These are phyloP conservation scores for Phytophthora melonis DNA, from an alignment of 352 stramenopile genomes.

Conservation along the genomic window DNA sequence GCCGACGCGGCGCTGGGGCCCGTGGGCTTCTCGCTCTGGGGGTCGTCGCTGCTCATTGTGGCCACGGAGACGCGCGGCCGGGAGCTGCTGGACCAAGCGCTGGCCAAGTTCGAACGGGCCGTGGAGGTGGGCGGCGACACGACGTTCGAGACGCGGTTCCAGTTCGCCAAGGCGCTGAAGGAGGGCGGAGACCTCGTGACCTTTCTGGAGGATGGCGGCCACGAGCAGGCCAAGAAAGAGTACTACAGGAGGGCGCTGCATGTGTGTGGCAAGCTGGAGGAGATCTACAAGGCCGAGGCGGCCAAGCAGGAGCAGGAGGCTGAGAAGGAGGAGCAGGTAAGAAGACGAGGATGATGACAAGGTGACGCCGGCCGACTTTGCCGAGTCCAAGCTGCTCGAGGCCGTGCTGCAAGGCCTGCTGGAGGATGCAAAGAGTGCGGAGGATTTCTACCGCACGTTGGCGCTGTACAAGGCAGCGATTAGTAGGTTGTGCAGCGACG, in stretches of 20 bases:
- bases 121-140: constrained; percentile 84
- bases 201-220: constrained; percentile 48
- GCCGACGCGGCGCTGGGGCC: constrained; percentile 74
- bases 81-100: constrained; percentile 63
- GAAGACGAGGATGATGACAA: constrained; percentile 60
- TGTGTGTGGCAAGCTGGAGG: constrained; percentile 44
- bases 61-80: constrained; percentile 74
- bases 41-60: constrained; percentile 78
- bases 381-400: constrained; percentile 60
- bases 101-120: constrained; percentile 73
- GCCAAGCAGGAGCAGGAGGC: neutral
- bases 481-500: constrained; percentile 29
- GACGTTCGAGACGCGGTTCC: constrained; percentile 85
- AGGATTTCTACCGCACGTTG: constrained; percentile 58
- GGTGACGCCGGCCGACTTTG: constrained; percentile 55
- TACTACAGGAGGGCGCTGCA: constrained; percentile 37
- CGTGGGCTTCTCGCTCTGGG: constrained; percentile 84
- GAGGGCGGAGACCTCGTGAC: constrained; percentile 55
- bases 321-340: constrained; percentile 24
- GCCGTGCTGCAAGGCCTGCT: constrained; percentile 55
- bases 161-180: constrained; percentile 78
- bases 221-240: constrained; percentile 1
- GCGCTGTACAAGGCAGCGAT: constrained; percentile 67
- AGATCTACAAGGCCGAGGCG: constrained; percentile 48
- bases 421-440: constrained; percentile 27